Conservation (phyloP, 164 flowering plant species). For the Nymphaea thermarum region DNA sequence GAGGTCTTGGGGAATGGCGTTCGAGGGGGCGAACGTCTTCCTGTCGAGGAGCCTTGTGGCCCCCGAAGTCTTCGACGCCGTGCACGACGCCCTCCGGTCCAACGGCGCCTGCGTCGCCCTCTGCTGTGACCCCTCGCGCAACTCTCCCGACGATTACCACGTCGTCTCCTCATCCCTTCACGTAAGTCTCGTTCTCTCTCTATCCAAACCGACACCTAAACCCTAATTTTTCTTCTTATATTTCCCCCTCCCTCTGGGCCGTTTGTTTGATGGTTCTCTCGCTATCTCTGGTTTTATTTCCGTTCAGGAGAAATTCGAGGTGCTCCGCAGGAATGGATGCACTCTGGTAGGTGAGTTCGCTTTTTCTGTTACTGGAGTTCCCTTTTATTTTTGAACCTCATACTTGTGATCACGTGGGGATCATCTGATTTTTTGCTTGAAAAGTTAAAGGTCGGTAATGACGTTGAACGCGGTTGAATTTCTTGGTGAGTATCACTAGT, state of each 20-base stretch:
- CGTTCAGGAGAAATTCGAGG: conserved; percentile 78
- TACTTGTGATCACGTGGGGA: no score
- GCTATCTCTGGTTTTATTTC: neutral
- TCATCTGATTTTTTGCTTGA: no score
- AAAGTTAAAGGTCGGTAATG: no score
- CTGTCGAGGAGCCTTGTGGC: conserved; percentile 78
- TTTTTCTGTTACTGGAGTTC: neutral
- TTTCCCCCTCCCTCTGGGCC: neutral
- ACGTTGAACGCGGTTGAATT: no score
- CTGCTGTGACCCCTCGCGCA: conserved; percentile 74
- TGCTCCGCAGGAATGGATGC: conserved; percentile 72
- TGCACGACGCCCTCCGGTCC: conserved; percentile 73
- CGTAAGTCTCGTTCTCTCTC: conserved; percentile 16
- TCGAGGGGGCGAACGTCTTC: conserved; percentile 66
- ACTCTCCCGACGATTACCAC: conserved; percentile 61
- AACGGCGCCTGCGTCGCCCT: conserved; percentile 70
- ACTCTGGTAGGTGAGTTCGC: conserved; percentile 46
- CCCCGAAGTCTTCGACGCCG: conserved; percentile 69
- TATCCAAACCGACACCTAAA: no score
- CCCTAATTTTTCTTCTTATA: neutral
- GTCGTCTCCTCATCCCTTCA: conserved; percentile 70
- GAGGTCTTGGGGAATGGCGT: conserved; percentile 7
- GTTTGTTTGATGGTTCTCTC: neutral
- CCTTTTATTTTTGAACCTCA: neutral
- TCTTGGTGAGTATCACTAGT: no score